Evolutionary conservation across 139 green algal species (phyloP), one percentile per base, ranked within the genome.

Genomic region (Tetradesmus obliquus): DNA sequence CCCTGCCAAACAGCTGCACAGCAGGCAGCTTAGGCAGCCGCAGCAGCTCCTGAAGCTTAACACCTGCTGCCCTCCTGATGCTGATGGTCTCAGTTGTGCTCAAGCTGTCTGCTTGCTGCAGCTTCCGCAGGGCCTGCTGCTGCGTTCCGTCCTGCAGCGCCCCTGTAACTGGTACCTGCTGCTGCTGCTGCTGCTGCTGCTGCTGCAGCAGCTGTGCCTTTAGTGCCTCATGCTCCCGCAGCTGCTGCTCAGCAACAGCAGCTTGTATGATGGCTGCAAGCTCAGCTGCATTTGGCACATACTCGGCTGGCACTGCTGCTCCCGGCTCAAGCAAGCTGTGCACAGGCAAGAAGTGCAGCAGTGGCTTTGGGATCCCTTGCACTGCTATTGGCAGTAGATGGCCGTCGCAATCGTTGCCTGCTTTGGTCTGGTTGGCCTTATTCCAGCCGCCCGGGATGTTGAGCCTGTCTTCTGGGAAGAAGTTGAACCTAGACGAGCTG

Each of bases 381-480:
- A 88, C 32, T 54, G 81, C 89, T 19, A 92, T 79, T 6, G 89
- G 89, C 51, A 89, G 81, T 19, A 92, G 24, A 3, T 54, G n/a
- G 2, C 71, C 81, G 20, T 88, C 15, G 84, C 81, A 82, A 20
- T 19, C 17, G 51, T 88, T 92, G 19, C 89, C 89, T 55, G 89
- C 89, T 66, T 1, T 53, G 8, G n/a, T 74, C 82, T 92, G 89
- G 66, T 92, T 92, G 20, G 22, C 53, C 51, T 84, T 66, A 10
- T 60, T 89, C 89, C 89, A 92, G 32, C 60, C 62, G 8, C 55
- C 51, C 12, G 89, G 89, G 10, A 74, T n/a, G 82, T 92, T 92
- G 15, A 51, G 19, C 15, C 55, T 82, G 79, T 55, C 32, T 6
- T 66, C 19, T 9, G 88, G 88, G 45, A 87, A 91, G 79, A 91